These are phyloP conservation scores for Lentinula sp. DNA, from an alignment of 768 basidiomycete species.

Conservation along the genomic window DNA sequence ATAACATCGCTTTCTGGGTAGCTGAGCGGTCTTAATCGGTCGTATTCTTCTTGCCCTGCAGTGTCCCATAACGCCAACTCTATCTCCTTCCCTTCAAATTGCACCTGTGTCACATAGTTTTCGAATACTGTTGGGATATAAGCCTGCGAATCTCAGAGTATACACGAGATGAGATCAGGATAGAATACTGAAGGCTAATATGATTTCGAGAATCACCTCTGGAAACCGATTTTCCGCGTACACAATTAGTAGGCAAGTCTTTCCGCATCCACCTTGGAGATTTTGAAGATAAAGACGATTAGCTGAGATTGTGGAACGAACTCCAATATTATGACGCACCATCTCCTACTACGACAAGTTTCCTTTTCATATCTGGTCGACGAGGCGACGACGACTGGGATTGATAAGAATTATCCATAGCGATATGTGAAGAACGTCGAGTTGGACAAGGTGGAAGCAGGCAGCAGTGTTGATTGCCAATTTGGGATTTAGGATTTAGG, in stretches of 20 bases:
- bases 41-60: slow-evolving; percentile 96
- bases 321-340: slow-evolving; percentile 38
- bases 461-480: neutral
- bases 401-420: slow-evolving; percentile 3
- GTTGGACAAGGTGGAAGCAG: neutral
- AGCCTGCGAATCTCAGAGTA: slow-evolving; percentile 42
- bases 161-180: neutral
- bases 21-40: slow-evolving; percentile 77
- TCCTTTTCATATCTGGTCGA: slow-evolving; percentile 78
- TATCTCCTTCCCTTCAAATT: slow-evolving; percentile 82
- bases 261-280: slow-evolving; percentile 72
- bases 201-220: slow-evolving; percentile 51
- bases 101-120: slow-evolving; percentile 85
- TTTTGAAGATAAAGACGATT: neutral
- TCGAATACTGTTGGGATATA: slow-evolving; percentile 94
- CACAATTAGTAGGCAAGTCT: slow-evolving; percentile 94
- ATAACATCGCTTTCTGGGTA: slow-evolving; percentile 90
- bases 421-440: neutral
- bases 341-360: slow-evolving; percentile 85
- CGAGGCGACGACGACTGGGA: slow-evolving; percentile 13
- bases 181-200: slow-evolving; percentile 4
- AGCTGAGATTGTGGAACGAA: neutral
- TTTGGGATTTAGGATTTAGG: neutral
- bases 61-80: slow-evolving; percentile 99
- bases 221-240: slow-evolving; percentile 96